Evolutionary conservation across 2,329 filamentous ascomycete genomes (phyloP), one percentile per base, ranked within the genome.

Genomic region (Fusarium dimerum): DNA sequence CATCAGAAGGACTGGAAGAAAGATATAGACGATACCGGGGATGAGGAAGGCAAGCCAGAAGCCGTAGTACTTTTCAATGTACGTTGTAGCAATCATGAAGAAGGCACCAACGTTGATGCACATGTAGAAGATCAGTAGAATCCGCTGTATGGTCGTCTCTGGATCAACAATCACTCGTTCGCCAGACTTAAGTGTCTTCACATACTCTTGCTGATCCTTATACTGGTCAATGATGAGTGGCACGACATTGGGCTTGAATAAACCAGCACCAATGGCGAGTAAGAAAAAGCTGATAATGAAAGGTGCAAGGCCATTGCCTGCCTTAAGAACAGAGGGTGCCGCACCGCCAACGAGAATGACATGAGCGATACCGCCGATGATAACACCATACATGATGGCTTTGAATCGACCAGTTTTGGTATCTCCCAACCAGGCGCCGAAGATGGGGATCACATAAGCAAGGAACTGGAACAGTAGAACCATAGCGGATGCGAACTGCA

Each of bases 161-260:
- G 85, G 86, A 56, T 89, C 86, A n/a, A 86, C 77, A 45, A 89
- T 86, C 30, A 88, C 83, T 17, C 82, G 79, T 66, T 88, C 83
- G 16, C 86, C 86, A 3, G 71, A 80, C 40, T 65, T 64, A 10
- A 79, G 77, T 1, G 59, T 66, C 30, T 55, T 48, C 40, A 66
- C 58, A 3, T 51, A 61, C 26, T 66, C 61, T 30, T 79, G 80
- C 5, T 81, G 82, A 18, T 79, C 77, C 3, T 73, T 78, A 63
- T 86, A 80, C 63, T 89, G 86, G 58, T 89, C 86, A 11, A 87
- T 82, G 29, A 89, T 78, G 16, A 88, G 72, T 1, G 86, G 85
- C 0, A 85, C 83, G 38, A 92, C 85, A 57, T 90, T 90, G 39
- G 85, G 74, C 74, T 92, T 92, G 78, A 91, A 90, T 71, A 77